Evolutionary conservation across 2,329 filamentous ascomycete genomes (phyloP).

Genomic region (Fusarium veterinarium): DNA sequence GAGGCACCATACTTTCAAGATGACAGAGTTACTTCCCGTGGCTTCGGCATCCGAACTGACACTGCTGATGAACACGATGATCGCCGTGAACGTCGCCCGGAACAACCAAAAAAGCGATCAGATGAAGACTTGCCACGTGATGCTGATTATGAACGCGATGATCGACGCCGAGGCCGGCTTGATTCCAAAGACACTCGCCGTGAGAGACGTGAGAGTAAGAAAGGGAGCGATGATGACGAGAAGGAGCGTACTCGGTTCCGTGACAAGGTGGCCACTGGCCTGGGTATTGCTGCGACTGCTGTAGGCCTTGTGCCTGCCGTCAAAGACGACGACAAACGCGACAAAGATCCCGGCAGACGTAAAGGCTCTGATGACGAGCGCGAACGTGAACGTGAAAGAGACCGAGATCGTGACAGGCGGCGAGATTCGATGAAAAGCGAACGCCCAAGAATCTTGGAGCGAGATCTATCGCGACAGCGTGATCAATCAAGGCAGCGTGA

Average conservation of each 20-base stretch:
- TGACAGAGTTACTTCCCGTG: conserved; percentile 59
- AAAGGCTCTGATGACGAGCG: conserved; percentile 50
- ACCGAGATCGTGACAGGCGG: conserved; percentile 33
- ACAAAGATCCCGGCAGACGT: conserved; percentile 45
- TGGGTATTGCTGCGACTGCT: conserved; percentile 62
- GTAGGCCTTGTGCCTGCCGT: conserved; percentile 55
- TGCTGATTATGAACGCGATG: conserved; percentile 46
- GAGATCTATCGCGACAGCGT: conserved; percentile 32
- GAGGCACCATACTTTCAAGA: conserved; percentile 56
- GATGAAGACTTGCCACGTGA: conserved; percentile 48
- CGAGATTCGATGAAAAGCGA: conserved; percentile 37
- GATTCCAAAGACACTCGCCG: conserved; percentile 44
- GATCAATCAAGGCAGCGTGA: conserved; percentile 41
- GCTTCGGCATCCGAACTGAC: conserved; percentile 64
- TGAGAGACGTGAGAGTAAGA: conserved; percentile 48
- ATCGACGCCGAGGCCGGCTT: conserved; percentile 43
- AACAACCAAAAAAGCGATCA: conserved; percentile 47
- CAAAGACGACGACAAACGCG: conserved; percentile 56
- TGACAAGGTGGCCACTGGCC: conserved; percentile 61
- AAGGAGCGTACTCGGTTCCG: conserved; percentile 57
- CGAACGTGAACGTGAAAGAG: conserved; percentile 36
- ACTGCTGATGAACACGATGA: conserved; percentile 54
- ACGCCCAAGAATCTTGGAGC: conserved; percentile 25
- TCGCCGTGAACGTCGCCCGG: conserved; percentile 53
- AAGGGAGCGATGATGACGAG: conserved; percentile 51